Evolutionary conservation across 78 protist genomes (phyloP).

Genomic region (Dictyostelium capitatum): DNA sequence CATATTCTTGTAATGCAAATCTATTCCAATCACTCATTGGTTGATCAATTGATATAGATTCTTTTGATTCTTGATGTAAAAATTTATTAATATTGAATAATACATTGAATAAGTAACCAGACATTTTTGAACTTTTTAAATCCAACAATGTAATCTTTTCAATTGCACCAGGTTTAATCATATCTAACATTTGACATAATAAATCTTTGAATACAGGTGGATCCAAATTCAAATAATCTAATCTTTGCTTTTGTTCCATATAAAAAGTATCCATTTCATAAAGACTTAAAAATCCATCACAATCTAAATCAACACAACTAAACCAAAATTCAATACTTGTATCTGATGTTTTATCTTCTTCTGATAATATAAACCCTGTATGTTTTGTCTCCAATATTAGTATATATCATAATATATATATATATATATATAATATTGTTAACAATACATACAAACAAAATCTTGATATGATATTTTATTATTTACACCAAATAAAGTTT

Average conservation of each 20-base stretch:
- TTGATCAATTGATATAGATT: constrained; percentile 73
- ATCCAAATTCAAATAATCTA: constrained; percentile 82
- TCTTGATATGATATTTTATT: constrained; percentile 36
- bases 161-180: constrained; percentile 52
- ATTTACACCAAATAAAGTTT: constrained; percentile 15
- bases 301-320: constrained; percentile 88
- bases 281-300: constrained; percentile 89
- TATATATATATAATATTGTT: not conserved
- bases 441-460: constrained; percentile 66
- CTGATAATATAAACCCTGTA: constrained; percentile 90
- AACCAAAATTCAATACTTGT: constrained; percentile 92
- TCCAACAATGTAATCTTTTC: constrained; percentile 52
- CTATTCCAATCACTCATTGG: constrained; percentile 94
- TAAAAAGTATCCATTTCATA: constrained; percentile 93
- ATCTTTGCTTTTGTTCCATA: constrained; percentile 88
- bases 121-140: constrained; percentile 65
- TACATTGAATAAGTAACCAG: constrained; percentile 88
- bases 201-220: constrained; percentile 86
- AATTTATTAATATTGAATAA: constrained; percentile 92
- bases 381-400: constrained; percentile 75
- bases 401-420: too few relatives aligned
- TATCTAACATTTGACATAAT: constrained; percentile 85
- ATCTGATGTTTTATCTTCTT: constrained; percentile 92
- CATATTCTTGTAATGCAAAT: constrained; percentile 93
- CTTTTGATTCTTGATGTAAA: constrained; percentile 91